Evolutionary conservation across 768 basidiomycete genomes (phyloP).

Genomic region (Sutorius australiensis): DNA sequence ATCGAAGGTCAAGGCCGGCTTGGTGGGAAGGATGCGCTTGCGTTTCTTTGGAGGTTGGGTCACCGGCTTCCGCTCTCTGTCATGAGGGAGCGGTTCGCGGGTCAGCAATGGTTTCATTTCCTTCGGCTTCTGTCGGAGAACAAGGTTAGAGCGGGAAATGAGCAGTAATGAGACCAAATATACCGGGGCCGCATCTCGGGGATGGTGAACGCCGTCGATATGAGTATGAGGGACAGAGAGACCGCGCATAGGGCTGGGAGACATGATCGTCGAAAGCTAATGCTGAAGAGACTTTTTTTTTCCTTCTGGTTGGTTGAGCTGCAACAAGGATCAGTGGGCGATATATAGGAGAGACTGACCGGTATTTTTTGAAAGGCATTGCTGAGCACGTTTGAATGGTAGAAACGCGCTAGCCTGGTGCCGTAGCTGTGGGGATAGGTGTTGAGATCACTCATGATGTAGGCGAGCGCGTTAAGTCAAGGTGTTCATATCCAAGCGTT

Average conservation of each 20-base stretch:
- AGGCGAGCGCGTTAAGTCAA: conserved; percentile 26
- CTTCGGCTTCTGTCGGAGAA: conserved; percentile 19
- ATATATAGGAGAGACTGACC: conserved; percentile 29
- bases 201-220: conserved; percentile 10
- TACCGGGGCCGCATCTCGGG: conserved; percentile 20
- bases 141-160: conserved; percentile 12
- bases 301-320: conserved; percentile 6
- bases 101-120: conserved; percentile 21
- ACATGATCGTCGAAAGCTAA: conserved; percentile 9
- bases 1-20: conserved; percentile 17
- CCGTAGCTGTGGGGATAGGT: conserved; percentile 30
- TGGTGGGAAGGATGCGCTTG: conserved; percentile 20
- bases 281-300: conserved; percentile 11
- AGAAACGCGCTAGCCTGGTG: conserved; percentile 34
- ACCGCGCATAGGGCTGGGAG: conserved; percentile 14
- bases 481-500: conserved; percentile 27
- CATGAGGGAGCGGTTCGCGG: conserved; percentile 19
- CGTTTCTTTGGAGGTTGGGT: conserved; percentile 20
- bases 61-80: conserved; percentile 23
- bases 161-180: conserved; percentile 14
- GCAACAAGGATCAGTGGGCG: conserved; percentile 8
- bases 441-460: conserved; percentile 24
- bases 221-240: conserved; percentile 1
- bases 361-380: conserved; percentile 18
- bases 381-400: conserved; percentile 25